Percentiles rank a stretch among this genome's conserved stretches.
Evolutionary conservation across 2,329 filamentous ascomycete species (phyloP).

Genomic region (Penicillium sp.): DNA sequence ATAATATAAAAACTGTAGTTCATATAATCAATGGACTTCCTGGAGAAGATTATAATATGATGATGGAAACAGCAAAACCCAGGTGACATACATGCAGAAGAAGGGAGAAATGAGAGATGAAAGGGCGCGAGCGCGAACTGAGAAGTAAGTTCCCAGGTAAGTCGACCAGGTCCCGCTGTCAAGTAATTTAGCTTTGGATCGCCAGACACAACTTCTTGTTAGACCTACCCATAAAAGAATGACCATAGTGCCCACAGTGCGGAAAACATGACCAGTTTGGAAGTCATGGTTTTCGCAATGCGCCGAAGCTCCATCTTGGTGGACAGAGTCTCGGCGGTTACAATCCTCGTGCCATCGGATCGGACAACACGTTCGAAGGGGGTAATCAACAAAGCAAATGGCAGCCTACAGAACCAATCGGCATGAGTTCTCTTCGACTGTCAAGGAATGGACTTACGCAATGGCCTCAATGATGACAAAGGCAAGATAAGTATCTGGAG

Average conservation of each 20-base stretch:
- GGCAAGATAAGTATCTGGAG: constrained; percentile 50
- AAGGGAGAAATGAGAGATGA: constrained; percentile 52
- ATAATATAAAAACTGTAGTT: no score
- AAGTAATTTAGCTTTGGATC: background rate
- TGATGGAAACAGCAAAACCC: no score
- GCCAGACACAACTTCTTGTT: background rate
- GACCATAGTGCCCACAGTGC: constrained; percentile 50
- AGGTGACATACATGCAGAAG: constrained; percentile 48
- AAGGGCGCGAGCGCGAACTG: constrained; percentile 47
- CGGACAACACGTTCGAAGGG: constrained; percentile 50
- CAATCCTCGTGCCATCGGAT: constrained; percentile 48
- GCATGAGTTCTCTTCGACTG: background rate
- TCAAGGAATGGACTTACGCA: constrained; percentile 32
- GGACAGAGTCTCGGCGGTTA: constrained; percentile 44
- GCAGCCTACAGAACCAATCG: constrained; percentile 30
- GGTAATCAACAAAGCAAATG: constrained; percentile 50
- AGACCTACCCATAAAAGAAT: constrained; percentile 45
- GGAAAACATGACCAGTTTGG: constrained; percentile 44
- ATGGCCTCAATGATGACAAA: constrained; percentile 52
- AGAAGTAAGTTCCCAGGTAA: constrained; percentile 49
- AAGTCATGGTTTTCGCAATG: constrained; percentile 43
- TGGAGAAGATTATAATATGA: no score
- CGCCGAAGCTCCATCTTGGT: constrained; percentile 45
- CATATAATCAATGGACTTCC: no score
- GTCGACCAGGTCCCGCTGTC: constrained; percentile 49